A percentile compares a stretch with the other conserved stretches of the same genome.
These are phyloP conservation scores for Malus hybrid DNA, from an alignment of 331 rosid species.

Conservation along the genomic window DNA sequence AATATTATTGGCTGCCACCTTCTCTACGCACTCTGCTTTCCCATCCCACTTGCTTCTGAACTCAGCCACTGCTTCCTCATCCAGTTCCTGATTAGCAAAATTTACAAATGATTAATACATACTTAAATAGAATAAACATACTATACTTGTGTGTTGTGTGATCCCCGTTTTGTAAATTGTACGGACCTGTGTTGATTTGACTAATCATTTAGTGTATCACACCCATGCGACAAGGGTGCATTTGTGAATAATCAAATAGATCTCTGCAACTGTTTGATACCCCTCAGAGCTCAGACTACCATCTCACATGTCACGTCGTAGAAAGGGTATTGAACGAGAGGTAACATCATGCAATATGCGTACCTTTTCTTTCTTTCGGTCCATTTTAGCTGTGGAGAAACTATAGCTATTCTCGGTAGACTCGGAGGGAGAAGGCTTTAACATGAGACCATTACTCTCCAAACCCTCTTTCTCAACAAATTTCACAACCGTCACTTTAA, in stretches of 20 bases:
- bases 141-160: too few relatives aligned
- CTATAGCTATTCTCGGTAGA: slow-evolving; percentile 33
- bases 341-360: neutral
- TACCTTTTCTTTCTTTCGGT: slow-evolving; percentile 55
- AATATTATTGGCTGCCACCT: slow-evolving; percentile 28
- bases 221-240: neutral
- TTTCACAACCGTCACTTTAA: slow-evolving; percentile 36
- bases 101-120: too few relatives aligned
- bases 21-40: slow-evolving; percentile 42
- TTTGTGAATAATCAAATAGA: neutral
- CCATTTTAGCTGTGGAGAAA: slow-evolving; percentile 44
- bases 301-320: neutral
- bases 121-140: too few relatives aligned
- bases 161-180: too few relatives aligned
- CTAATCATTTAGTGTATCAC: neutral
- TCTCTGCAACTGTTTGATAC: neutral
- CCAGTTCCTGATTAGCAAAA: slow-evolving; percentile 39
- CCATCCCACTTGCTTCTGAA: slow-evolving; percentile 41
- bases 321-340: neutral
- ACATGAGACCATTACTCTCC: slow-evolving; percentile 4
- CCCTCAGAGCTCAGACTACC: too few relatives aligned
- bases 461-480: slow-evolving; percentile 26
- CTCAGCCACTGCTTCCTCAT: slow-evolving; percentile 41
- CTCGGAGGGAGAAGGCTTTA: slow-evolving; percentile 22
- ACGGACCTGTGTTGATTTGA: neutral